These are phyloP conservation scores for Mortierella sp. DNA, from an alignment of 371 early-diverging fungal species.

Conservation along the genomic window DNA sequence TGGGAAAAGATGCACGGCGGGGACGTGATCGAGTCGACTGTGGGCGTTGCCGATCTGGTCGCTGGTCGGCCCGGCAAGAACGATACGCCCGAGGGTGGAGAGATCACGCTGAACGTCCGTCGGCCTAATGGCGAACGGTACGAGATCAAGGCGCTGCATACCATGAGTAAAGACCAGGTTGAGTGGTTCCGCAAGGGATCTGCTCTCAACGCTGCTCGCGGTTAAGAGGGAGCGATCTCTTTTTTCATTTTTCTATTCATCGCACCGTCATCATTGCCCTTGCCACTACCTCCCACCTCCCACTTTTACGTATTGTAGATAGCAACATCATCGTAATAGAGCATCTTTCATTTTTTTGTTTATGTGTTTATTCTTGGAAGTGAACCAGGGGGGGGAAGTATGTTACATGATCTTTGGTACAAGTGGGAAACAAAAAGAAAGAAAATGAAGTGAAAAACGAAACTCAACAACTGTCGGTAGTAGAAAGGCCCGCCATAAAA, in stretches of 20 bases:
- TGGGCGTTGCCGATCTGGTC: constrained; percentile 78
- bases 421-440: background rate
- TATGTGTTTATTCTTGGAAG: background rate
- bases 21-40: constrained; percentile 81
- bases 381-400: background rate
- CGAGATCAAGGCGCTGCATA: constrained; percentile 80
- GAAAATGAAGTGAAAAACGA: background rate
- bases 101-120: constrained; percentile 64
- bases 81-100: constrained; percentile 73
- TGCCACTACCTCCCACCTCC: too few relatives aligned
- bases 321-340: background rate
- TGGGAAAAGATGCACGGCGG: constrained; percentile 84
- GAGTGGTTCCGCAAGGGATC: constrained; percentile 95
- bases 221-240: constrained; percentile 4
- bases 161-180: constrained; percentile 94
- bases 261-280: background rate
- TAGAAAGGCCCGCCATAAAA: constrained; percentile 31
- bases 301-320: background rate
- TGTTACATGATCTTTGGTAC: background rate
- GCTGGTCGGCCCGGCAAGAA: constrained; percentile 67
- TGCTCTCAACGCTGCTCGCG: constrained; percentile 79
- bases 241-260: background rate
- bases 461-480: constrained; percentile 16
- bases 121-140: constrained; percentile 41
- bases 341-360: background rate